Percentiles rank a stretch among this genome's conserved stretches.
phyloP scores from a whole-genome alignment of 176 grass and related monocot genomes.

The Aegilops sharonensis region DNA sequence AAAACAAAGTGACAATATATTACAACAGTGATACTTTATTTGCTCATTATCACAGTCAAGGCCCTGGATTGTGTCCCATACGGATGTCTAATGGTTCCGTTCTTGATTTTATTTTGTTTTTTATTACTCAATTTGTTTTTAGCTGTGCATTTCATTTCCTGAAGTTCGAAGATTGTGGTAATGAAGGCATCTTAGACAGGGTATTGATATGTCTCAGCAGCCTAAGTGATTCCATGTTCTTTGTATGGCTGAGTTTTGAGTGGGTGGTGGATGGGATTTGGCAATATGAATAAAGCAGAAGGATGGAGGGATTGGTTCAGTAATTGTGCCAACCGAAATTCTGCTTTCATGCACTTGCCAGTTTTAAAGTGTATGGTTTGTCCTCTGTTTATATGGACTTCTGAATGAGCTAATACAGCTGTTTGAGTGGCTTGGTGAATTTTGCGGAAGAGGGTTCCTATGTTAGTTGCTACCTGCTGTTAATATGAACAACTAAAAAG shows the following conservation, averaged over 20 bases:
- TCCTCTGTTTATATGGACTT: not conserved
- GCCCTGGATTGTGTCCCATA: not conserved
- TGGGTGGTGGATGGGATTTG: not conserved
- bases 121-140: not conserved
- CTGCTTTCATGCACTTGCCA: not conserved
- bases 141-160: not conserved
- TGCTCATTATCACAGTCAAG: not conserved
- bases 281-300: not conserved
- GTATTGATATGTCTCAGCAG: not conserved
- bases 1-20: not conserved
- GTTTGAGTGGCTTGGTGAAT: constrained; percentile 6
- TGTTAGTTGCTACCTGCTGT: not conserved
- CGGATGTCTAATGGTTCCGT: not conserved
- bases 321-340: not conserved
- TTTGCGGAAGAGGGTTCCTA: not conserved
- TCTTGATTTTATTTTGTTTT: not conserved
- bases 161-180: not conserved
- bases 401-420: not conserved
- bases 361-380: not conserved
- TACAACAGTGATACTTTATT: not conserved
- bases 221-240: not conserved
- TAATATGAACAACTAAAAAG: not conserved
- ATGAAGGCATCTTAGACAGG: not conserved
- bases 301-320: not conserved
- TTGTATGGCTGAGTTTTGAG: not conserved